Conservation (phyloP, 768 basidiomycete genomes). For the Phlegmacium glaucopus region DNA sequence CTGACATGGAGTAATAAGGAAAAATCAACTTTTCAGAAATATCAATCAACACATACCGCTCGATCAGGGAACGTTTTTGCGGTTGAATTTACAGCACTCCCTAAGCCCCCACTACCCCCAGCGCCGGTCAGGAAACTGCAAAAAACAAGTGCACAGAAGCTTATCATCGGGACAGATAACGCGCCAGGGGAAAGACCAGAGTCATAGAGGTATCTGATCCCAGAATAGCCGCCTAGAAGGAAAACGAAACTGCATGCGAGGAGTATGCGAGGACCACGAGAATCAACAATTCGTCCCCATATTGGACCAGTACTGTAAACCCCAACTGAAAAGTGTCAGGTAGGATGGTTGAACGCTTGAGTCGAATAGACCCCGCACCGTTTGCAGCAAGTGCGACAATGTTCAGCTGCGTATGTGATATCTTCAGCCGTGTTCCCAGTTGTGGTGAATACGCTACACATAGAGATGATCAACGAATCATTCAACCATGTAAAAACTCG, state of each 20-base stretch:
- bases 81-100: constrained; percentile 72
- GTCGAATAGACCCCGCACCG: constrained; percentile 37
- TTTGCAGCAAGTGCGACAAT: constrained; percentile 75
- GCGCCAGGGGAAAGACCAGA: constrained; percentile 38
- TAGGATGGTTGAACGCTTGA: background rate
- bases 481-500: background rate
- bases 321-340: constrained; percentile 47
- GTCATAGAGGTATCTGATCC: constrained; percentile 68
- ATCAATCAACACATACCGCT: constrained; percentile 41
- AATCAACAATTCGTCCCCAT: constrained; percentile 79
- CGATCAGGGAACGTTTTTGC: constrained; percentile 80
- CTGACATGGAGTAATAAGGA: constrained; percentile 29
- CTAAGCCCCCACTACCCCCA: constrained; percentile 72
- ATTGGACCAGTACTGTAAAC: constrained; percentile 74
- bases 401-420: constrained; percentile 81
- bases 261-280: constrained; percentile 65
- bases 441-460: constrained; percentile 79
- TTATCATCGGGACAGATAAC: constrained; percentile 36
- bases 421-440: constrained; percentile 68
- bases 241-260: constrained; percentile 55
- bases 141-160: constrained; percentile 49
- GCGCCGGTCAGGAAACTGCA: constrained; percentile 74
- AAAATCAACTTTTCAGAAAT: constrained; percentile 2
- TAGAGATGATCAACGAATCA: too few species aligned
- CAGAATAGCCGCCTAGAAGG: constrained; percentile 70